Percentiles rank a stretch among this genome's conserved stretches.
Evolutionary conservation across 305 asterid genomes (phyloP).

Genomic region (Fraxinus ornus): DNA sequence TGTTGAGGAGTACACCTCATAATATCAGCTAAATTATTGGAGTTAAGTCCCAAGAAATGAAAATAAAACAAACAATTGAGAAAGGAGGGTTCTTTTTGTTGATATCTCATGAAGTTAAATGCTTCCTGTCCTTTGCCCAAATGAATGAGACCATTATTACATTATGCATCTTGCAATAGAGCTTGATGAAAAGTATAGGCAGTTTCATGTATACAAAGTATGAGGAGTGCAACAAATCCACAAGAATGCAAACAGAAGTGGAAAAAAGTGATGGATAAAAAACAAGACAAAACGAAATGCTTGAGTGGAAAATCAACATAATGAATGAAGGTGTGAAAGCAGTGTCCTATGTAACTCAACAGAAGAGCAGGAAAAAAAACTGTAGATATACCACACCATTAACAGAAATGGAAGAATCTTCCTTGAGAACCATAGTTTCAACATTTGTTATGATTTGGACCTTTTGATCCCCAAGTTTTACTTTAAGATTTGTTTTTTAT

Average conservation of each 20-base stretch:
- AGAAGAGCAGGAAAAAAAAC: neutral
- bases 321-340: neutral
- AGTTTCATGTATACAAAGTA: neutral
- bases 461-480: neutral
- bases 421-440: neutral
- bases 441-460: neutral
- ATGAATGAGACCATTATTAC: neutral
- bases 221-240: neutral
- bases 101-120: neutral
- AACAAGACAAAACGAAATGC: neutral
- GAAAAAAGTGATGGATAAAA: neutral
- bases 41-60: neutral
- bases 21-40: neutral
- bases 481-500: neutral
- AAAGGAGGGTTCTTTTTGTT: neutral
- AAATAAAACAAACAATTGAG: constrained; percentile 4
- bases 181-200: neutral
- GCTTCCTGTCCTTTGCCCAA: neutral
- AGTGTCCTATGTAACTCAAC: neutral
- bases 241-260: neutral
- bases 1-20: constrained; percentile 1
- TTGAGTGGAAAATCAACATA: neutral
- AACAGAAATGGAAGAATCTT: neutral
- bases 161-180: neutral
- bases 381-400: neutral